Evolutionary conservation across 805 yeast genomes (phyloP).

Genomic region (Jamesozyma rosinii): DNA sequence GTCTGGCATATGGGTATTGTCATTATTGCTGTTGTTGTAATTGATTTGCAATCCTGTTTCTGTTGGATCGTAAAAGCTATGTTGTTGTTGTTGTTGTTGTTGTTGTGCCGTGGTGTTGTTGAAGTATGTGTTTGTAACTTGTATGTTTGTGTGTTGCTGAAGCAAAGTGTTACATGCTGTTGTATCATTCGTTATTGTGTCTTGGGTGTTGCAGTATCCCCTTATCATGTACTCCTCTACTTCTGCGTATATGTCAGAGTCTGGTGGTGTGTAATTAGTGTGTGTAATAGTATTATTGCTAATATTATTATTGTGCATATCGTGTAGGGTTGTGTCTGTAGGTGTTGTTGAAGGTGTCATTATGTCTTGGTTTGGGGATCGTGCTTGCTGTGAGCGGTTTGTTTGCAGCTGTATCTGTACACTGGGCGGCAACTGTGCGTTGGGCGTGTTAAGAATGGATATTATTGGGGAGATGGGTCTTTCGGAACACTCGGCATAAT

Average conservation of each 20-base stretch:
- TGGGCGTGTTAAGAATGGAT: background rate
- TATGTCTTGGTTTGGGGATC: background rate
- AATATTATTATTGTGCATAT: background rate
- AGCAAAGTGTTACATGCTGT: background rate
- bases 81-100: background rate
- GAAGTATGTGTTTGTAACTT: background rate
- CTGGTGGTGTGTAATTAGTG: background rate
- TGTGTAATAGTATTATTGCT: background rate
- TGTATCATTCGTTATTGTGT: background rate
- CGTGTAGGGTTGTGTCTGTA: background rate
- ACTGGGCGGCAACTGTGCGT: background rate
- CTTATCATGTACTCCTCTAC: slow-evolving; percentile 25
- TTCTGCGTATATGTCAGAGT: slow-evolving; percentile 16
- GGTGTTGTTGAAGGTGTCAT: slow-evolving; percentile 2
- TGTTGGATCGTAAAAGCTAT: slow-evolving; percentile 16
- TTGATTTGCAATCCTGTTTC: slow-evolving; percentile 17
- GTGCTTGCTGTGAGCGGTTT: background rate
- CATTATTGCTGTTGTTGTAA: background rate
- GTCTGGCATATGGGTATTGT: background rate
- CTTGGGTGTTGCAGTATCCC: slow-evolving; percentile 9
- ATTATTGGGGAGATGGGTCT: slow-evolving; percentile 1
- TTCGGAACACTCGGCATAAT: background rate
- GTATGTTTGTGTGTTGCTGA: too few relatives aligned
- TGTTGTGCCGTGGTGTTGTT: slow-evolving; percentile 3
- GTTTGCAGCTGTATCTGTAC: background rate